phyloP scores from a whole-genome alignment of 2,329 filamentous ascomycete genomes.

The Sporothrix pallida region DNA sequence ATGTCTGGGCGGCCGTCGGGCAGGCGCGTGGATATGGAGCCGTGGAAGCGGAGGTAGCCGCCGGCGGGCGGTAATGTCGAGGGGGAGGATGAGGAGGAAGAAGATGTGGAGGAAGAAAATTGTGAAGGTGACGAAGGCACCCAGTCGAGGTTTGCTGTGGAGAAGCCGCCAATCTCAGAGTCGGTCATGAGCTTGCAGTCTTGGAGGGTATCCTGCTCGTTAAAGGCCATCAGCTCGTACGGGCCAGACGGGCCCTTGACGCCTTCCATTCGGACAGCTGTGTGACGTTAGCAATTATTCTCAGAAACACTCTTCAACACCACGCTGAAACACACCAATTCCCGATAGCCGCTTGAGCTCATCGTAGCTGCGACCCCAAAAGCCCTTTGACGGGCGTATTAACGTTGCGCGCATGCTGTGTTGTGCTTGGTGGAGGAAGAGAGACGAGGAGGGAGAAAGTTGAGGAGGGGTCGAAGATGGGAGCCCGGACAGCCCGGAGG shows the following conservation, averaged over 20 bases:
- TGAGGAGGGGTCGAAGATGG: background rate
- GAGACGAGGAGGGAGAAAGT: background rate
- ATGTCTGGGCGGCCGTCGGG: constrained; percentile 76
- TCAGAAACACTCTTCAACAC: background rate
- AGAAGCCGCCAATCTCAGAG: constrained; percentile 83
- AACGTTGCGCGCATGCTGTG: constrained; percentile 55
- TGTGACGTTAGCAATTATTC: background rate
- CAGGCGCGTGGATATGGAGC: constrained; percentile 83
- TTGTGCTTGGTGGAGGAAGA: constrained; percentile 34
- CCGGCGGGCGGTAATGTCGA: constrained; percentile 28
- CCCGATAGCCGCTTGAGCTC: constrained; percentile 63
- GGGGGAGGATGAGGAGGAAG: constrained; percentile 35
- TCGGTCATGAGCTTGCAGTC: constrained; percentile 83
- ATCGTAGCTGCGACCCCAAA: constrained; percentile 63
- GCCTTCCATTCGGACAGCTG: constrained; percentile 72
- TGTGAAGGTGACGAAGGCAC: constrained; percentile 46
- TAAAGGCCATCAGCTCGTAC: constrained; percentile 69
- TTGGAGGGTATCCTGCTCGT: constrained; percentile 52
- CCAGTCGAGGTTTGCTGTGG: constrained; percentile 73
- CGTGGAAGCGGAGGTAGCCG: constrained; percentile 81
- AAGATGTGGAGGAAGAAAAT: constrained; percentile 24
- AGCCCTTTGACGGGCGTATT: constrained; percentile 55
- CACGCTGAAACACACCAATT: constrained; percentile 54
- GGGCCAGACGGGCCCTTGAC: constrained; percentile 69
- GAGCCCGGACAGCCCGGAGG: background rate